phyloP scores from a whole-genome alignment of 2,329 filamentous ascomycete species.

The Cladobotryum protrusum region DNA sequence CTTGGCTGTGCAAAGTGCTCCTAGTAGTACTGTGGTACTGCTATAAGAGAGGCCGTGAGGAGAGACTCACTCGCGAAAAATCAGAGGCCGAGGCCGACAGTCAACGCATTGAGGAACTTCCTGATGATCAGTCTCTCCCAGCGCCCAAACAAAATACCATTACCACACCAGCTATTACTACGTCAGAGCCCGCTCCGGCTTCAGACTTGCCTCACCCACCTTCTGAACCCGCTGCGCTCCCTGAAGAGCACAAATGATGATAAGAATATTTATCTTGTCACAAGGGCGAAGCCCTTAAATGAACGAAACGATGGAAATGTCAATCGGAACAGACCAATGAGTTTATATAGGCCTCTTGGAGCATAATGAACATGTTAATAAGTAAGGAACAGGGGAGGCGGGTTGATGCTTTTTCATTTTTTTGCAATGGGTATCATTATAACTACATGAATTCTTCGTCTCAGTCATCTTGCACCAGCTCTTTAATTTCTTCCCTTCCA shows the following conservation, averaged over 20 bases:
- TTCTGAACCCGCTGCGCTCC: neutral
- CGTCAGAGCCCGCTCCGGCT: neutral
- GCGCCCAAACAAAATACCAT: slow-evolving; percentile 16
- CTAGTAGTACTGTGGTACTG: slow-evolving; percentile 98
- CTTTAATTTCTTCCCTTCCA: slow-evolving; percentile 55
- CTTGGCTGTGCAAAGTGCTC: slow-evolving; percentile 50
- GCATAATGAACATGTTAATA: no score
- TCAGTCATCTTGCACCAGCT: slow-evolving; percentile 57
- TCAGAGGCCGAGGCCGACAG: slow-evolving; percentile 25
- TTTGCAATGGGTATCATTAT: slow-evolving; percentile 1
- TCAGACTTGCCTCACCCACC: no score
- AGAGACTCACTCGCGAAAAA: slow-evolving; percentile 61
- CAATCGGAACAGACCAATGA: no score
- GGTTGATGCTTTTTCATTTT: no score
- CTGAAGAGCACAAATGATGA: slow-evolving; percentile 1
- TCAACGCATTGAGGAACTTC: slow-evolving; percentile 42
- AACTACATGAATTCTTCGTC: neutral
- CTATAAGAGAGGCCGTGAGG: slow-evolving; percentile 87
- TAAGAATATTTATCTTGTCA: neutral
- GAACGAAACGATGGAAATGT: no score
- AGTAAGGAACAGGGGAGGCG: no score
- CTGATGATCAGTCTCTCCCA: slow-evolving; percentile 40
- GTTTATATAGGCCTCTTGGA: no score
- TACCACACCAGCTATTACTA: neutral
- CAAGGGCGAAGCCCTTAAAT: neutral